Evolutionary conservation across 305 asterid species (phyloP).

Genomic region (Solanum hybrid): DNA sequence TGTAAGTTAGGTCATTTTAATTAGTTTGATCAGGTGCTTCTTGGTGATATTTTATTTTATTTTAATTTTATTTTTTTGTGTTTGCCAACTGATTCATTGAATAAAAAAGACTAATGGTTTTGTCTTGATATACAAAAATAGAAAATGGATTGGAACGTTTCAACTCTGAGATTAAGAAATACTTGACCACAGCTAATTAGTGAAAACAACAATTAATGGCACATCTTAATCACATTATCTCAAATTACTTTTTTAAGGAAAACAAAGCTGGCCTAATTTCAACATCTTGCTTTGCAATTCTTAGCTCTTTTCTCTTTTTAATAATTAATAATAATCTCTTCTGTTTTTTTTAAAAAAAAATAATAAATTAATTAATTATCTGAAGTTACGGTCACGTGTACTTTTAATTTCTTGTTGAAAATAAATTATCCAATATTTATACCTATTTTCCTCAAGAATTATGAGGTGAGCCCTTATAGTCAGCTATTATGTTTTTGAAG

Average conservation of each 20-base stretch:
- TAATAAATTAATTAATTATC: background rate
- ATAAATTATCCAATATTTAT: background rate
- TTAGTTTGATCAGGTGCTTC: background rate
- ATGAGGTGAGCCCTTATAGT: background rate
- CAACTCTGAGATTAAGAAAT: conserved; percentile 1
- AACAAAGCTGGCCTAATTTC: conserved; percentile 8
- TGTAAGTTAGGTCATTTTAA: background rate
- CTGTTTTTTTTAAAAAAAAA: background rate
- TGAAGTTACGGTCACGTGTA: background rate
- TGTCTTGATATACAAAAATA: conserved; percentile 14
- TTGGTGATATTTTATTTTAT: background rate
- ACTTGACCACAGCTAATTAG: background rate
- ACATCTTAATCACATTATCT: conserved; percentile 8
- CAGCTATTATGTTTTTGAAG: background rate
- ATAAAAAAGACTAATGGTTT: conserved; percentile 11
- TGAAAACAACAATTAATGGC: conserved; percentile 17
- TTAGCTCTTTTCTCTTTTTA: background rate
- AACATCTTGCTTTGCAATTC: conserved; percentile 8
- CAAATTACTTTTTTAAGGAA: conserved; percentile 16
- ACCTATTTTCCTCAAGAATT: background rate
- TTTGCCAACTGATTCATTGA: conserved; percentile 4
- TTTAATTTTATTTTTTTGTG: background rate
- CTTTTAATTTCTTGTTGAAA: background rate
- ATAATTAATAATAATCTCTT: background rate
- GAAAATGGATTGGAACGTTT: conserved; percentile 16